A percentile compares a stretch with the other conserved stretches of the same genome.
Conservation (phyloP, 306 rosid species). For the Trifolium subterraneum region DNA sequence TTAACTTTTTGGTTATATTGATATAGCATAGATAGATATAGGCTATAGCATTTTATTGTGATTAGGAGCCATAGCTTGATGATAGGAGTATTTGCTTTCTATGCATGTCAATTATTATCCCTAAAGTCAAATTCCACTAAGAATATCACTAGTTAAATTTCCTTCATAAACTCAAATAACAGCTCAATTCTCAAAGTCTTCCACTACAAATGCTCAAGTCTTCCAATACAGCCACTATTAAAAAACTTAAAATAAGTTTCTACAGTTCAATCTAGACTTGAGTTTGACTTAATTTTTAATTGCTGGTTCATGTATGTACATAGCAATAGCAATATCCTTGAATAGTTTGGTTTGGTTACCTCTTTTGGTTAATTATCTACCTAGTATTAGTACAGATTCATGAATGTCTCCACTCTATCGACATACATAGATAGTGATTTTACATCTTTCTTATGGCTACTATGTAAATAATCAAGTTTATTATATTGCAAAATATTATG, state of each 20-base stretch:
- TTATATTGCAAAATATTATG: not conserved
- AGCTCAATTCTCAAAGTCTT: conserved; percentile 30
- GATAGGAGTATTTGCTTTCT: not conserved
- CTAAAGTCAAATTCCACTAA: conserved; percentile 45
- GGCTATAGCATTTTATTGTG: not conserved
- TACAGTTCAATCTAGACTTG: not conserved
- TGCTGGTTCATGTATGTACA: not conserved
- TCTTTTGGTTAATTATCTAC: not conserved
- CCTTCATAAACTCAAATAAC: conserved; percentile 19
- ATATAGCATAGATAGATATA: not conserved
- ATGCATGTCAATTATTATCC: conserved; percentile 18
- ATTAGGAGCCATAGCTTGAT: conserved; percentile 30
- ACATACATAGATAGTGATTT: not conserved
- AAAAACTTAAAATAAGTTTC: too few species aligned
- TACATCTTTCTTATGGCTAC: not conserved
- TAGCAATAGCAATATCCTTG: not conserved
- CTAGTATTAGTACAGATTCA: conserved; percentile 9
- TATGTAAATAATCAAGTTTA: not conserved
- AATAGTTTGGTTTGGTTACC: not conserved
- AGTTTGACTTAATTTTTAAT: conserved; percentile 26
- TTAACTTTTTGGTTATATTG: conserved; percentile 6
- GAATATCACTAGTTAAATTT: conserved; percentile 38
- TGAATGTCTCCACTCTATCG: conserved; percentile 1
- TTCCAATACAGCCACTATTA: not conserved
- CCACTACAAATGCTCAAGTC: not conserved